Base-by-base conservation (phyloP, 2,329 filamentous ascomycete genomes). In the Stagonosporopsis vannaccii region DNA sequence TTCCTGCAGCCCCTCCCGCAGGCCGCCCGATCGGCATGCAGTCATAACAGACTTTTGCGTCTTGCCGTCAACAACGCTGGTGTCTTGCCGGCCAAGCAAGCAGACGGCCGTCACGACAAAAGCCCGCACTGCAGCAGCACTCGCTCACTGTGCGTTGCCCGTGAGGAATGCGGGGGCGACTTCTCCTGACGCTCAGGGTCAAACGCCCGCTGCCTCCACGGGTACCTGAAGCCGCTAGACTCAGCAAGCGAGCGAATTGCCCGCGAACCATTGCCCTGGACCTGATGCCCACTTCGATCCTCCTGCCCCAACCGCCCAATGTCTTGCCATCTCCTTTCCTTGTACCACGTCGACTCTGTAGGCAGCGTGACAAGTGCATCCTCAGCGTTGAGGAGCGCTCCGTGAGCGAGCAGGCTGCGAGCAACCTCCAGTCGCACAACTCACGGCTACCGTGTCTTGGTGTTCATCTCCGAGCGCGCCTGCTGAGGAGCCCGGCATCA, bases 281-380 rank as follows among this genome's bases (percentile, higher is more conserved):
- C 32, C 60, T 36, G 45, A 36, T 62, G 53, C 39, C 50, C 39
- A 53, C 55, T 36, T 45, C 42, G n/a, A 52, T 28, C 51, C 59
- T 58, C 63, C 61, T 62, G 56, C 51, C 59, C 59, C 63, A 66
- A 61, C 59, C 62, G 62, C 60, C 53, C 59, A 47, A 51, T 56
- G 61, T 60, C 58, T 50, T 58, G 15, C 25, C 15, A 33, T 65
- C 53, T 55, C 54, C 55, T 61, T 54, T 60, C 51, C 35, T 32
- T 37, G 56, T 54, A 36, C 52, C 37, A 58, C 60, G 32, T 26
- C 45, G 28, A 37, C 25, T 30, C 22, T 46, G 45, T 35, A 39
- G 46, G 42, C 49, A 28, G 45, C 42, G 43, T 37, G 43, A 17
- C 44, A 51, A 26, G n/a, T n/a, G n/a, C n/a, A n/a, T n/a, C n/a